Conservation (phyloP, 257 asterid genomes). For the Petrea volubilis region DNA sequence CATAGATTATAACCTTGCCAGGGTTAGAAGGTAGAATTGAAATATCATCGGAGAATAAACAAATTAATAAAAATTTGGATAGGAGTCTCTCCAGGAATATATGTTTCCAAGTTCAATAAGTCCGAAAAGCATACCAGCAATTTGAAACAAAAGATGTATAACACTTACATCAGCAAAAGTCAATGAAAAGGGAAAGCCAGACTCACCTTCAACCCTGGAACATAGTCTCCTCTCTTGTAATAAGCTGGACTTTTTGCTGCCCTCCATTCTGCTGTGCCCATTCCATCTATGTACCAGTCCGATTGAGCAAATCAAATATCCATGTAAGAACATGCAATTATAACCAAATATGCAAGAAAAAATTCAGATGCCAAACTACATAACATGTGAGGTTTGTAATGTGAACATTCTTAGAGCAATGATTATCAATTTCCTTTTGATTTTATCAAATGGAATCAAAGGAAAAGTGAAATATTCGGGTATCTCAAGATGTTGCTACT, state of each 20-base stretch:
- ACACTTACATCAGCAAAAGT: background rate
- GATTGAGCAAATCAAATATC: constrained; percentile 4
- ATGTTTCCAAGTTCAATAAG: background rate
- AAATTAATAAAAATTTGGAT: background rate
- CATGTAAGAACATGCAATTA: background rate
- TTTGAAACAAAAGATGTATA: constrained; percentile 23
- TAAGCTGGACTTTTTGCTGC: constrained; percentile 89
- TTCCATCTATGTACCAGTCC: constrained; percentile 63
- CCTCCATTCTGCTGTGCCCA: constrained; percentile 99
- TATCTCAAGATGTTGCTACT: background rate
- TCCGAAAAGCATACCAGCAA: constrained; percentile 36
- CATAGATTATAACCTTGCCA: background rate
- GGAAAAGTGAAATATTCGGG: background rate
- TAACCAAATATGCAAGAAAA: background rate
- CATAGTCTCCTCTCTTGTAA: constrained; percentile 97
- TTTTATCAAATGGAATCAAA: background rate
- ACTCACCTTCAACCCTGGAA: constrained; percentile 81
- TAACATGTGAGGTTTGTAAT: background rate
- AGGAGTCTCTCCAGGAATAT: background rate
- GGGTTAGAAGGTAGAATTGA: background rate
- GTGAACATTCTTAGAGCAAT: background rate
- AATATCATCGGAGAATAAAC: background rate
- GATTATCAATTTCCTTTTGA: background rate
- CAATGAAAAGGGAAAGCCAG: background rate
- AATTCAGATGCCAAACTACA: background rate